Evolutionary conservation across 2,329 filamentous ascomycete species (phyloP).

Genomic region (Hypoxylon sp.): DNA sequence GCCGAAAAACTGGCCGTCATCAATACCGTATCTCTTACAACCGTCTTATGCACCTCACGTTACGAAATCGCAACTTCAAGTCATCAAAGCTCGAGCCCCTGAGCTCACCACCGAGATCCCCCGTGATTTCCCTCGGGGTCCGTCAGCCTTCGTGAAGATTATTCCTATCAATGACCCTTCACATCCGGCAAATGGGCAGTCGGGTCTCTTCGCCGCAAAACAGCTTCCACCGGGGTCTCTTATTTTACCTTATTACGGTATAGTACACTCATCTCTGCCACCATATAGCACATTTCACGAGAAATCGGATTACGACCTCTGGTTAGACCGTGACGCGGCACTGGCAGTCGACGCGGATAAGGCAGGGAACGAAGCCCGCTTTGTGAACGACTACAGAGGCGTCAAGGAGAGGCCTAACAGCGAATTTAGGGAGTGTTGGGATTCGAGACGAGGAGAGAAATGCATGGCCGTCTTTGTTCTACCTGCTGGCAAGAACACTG

Average conservation of each 20-base stretch:
- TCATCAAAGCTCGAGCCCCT: conserved; percentile 54
- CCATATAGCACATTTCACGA: conserved; percentile 54
- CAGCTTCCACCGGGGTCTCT: conserved; percentile 67
- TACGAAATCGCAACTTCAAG: conserved; percentile 57
- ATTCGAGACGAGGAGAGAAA: conserved; percentile 63
- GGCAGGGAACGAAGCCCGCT: conserved; percentile 73
- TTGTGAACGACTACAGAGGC: conserved; percentile 76
- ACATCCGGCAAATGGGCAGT: conserved; percentile 71
- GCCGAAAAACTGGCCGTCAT: conserved; percentile 71
- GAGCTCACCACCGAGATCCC: conserved; percentile 54
- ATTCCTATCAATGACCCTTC: conserved; percentile 62
- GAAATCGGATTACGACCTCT: conserved; percentile 74
- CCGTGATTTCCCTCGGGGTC: conserved; percentile 56
- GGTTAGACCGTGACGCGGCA: conserved; percentile 68
- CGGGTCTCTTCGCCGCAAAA: conserved; percentile 70
- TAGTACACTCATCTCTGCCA: conserved; percentile 62
- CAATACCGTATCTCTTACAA: conserved; percentile 65
- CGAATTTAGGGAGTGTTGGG: conserved; percentile 72
- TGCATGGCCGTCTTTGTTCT: conserved; percentile 72
- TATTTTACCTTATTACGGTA: conserved; percentile 72
- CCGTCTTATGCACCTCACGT: conserved; percentile 64
- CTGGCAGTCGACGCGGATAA: conserved; percentile 71
- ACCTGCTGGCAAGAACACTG: conserved; percentile 57
- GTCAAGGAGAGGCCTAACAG: conserved; percentile 67
- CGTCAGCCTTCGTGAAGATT: conserved; percentile 67